phyloP scores from a whole-genome alignment of 2,329 filamentous ascomycete genomes.

The Aureobasidium sp. region DNA sequence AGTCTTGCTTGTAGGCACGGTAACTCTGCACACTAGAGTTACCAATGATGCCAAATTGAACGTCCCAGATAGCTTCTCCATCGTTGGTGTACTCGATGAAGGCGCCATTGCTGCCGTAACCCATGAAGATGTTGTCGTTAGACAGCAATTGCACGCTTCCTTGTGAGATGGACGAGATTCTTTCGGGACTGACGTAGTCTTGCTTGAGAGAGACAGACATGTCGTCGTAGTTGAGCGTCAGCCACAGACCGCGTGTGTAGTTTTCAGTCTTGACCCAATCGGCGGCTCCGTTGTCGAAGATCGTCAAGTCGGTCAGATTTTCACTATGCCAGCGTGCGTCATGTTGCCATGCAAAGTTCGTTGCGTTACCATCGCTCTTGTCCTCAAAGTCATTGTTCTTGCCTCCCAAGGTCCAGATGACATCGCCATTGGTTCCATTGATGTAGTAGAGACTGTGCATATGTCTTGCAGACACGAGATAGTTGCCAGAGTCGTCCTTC shows the following conservation, averaged over 20 bases:
- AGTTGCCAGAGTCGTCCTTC: slow-evolving; percentile 43
- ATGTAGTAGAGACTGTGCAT: slow-evolving; percentile 39
- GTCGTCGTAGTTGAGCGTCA: slow-evolving; percentile 22
- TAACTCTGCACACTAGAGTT: slow-evolving; percentile 41
- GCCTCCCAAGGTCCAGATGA: slow-evolving; percentile 49
- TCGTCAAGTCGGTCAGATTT: slow-evolving; percentile 17
- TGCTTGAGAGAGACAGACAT: slow-evolving; percentile 26
- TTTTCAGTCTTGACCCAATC: slow-evolving; percentile 17
- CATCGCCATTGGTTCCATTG: slow-evolving; percentile 36
- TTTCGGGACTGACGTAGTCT: slow-evolving; percentile 22
- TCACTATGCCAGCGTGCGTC: slow-evolving; percentile 40
- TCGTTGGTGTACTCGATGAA: slow-evolving; percentile 36
- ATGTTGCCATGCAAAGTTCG: slow-evolving; percentile 47
- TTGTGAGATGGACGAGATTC: slow-evolving; percentile 42
- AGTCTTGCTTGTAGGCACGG: slow-evolving; percentile 40
- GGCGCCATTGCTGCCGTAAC: slow-evolving; percentile 43
- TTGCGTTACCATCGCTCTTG: slow-evolving; percentile 38
- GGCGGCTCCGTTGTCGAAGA: slow-evolving; percentile 21
- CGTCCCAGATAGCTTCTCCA: slow-evolving; percentile 48
- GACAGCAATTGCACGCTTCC: slow-evolving; percentile 48
- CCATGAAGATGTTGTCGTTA: slow-evolving; percentile 48
- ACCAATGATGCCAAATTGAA: slow-evolving; percentile 36
- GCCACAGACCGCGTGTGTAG: slow-evolving; percentile 16
- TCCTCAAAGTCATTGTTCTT: slow-evolving; percentile 37
- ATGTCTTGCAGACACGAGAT: slow-evolving; percentile 42